A percentile compares a stretch with the other conserved stretches of the same genome.
phyloP scores from a whole-genome alignment of 371 early-diverging fungal genomes.

The Actinomortierella wolfii region DNA sequence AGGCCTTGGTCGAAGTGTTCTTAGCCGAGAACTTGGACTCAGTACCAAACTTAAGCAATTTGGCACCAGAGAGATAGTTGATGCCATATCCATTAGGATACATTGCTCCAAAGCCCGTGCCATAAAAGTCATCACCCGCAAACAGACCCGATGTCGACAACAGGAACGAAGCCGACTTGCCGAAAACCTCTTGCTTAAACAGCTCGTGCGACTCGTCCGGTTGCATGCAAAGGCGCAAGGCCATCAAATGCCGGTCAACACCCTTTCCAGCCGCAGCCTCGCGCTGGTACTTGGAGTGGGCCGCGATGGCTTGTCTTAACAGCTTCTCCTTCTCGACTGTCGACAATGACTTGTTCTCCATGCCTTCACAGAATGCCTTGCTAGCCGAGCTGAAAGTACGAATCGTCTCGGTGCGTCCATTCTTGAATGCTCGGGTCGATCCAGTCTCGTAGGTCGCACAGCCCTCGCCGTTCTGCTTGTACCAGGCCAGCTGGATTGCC shows the following conservation, averaged over 20 bases:
- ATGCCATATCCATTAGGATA: slow-evolving; percentile 85
- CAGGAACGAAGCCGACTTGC: slow-evolving; percentile 65
- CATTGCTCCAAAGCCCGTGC: slow-evolving; percentile 83
- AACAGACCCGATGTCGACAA: slow-evolving; percentile 82
- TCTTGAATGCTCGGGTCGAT: slow-evolving; percentile 74
- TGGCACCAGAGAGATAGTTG: slow-evolving; percentile 80
- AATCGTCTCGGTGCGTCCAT: slow-evolving; percentile 89
- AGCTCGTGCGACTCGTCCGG: slow-evolving; percentile 59
- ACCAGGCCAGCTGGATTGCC: slow-evolving; percentile 84
- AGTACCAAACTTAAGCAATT: slow-evolving; percentile 77
- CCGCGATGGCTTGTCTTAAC: slow-evolving; percentile 63
- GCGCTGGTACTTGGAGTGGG: slow-evolving; percentile 68
- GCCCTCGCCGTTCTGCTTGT: slow-evolving; percentile 65
- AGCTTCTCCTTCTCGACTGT: slow-evolving; percentile 60
- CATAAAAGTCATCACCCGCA: slow-evolving; percentile 71
- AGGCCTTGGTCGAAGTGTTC: slow-evolving; percentile 51
- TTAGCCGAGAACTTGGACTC: slow-evolving; percentile 71
- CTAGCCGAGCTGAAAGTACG: slow-evolving; percentile 72
- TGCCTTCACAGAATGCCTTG: slow-evolving; percentile 66
- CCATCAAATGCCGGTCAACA: slow-evolving; percentile 85
- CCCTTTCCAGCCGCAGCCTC: slow-evolving; percentile 79
- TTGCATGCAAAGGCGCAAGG: slow-evolving; percentile 62
- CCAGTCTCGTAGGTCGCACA: slow-evolving; percentile 87
- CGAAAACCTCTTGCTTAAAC: slow-evolving; percentile 76
- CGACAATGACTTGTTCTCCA: slow-evolving; percentile 59